These are phyloP conservation scores for Talaromyces rugulosus DNA, from an alignment of 2,329 filamentous ascomycete genomes.

Conservation along the genomic window DNA sequence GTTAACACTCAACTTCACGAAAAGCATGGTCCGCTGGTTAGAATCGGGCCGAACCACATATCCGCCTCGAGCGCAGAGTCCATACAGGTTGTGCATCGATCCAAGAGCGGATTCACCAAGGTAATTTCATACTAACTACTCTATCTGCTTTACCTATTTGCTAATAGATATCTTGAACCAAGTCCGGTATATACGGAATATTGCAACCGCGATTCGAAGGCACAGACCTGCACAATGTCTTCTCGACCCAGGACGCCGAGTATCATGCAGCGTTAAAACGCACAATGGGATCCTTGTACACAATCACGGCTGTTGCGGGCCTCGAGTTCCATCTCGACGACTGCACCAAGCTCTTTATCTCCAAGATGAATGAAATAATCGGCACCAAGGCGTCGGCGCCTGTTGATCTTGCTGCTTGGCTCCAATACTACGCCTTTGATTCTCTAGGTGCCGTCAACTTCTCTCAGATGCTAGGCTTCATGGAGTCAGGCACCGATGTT, in stretches of 20 bases:
- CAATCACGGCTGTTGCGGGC: background rate
- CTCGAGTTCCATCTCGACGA: background rate
- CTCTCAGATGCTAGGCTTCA: constrained; percentile 25
- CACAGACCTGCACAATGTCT: background rate
- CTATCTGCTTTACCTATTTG: background rate
- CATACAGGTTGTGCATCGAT: background rate
- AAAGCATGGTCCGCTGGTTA: background rate
- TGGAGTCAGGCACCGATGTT: constrained; percentile 25
- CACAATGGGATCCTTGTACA: background rate
- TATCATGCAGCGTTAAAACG: background rate
- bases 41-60: background rate
- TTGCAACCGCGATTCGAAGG: background rate
- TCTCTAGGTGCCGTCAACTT: constrained; percentile 29
- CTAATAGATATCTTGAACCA: background rate
- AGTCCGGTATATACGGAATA: background rate
- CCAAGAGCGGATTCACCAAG: background rate
- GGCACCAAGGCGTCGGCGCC: background rate
- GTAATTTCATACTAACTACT: background rate
- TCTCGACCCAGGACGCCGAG: background rate
- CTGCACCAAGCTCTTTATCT: background rate
- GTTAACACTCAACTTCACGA: background rate
- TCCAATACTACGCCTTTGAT: constrained; percentile 33
- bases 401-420: constrained; percentile 23
- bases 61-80: background rate
- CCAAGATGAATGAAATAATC: background rate